Base-by-base conservation (phyloP, 441 rosid species). In the Populus hybrid region DNA sequence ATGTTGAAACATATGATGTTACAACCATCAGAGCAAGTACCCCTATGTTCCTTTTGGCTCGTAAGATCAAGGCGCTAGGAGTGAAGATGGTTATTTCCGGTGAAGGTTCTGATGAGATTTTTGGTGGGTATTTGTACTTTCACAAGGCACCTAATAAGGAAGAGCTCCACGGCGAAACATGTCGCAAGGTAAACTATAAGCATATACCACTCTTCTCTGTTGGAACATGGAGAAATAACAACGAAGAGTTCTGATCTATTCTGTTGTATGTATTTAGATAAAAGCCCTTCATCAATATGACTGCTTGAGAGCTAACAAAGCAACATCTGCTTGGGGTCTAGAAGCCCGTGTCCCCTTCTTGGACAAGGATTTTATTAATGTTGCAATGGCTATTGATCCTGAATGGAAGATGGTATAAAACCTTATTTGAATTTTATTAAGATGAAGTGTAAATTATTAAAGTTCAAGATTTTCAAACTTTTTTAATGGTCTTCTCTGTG, bases 11-110 rank as follows among this genome's bases (percentile, higher is more conserved):
- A 4, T 94, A 92, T 72, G 99, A 94, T 74, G 99, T 93, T 63
- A 94, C 97, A 0, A 87, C 98, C 0, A 87, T 94, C 40, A 89
- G 97, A 82, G 98, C 98, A 23, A 92, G 97, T 80, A 90, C 93
- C 2, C 99, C 97, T 0, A 94, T 94, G 98, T 94, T 94, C 69
- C 90, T 94, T 20, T 88, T 94, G 97, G 74, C 97, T 1, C 82
- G 99, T 10, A 94, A 93, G 89, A 94, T 94, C 42, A 94, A 94
- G 84, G 87, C 98, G 4, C 89, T 93, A 16, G 97, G 98, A 31
- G 97, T 94, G 69, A 93, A 93, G 89, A 93, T 93, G 99, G 97
- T 94, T 81, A 83, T 94, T 66, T 94, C 99, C n/a, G 97, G 95
- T 69, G 99, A 94, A n/a, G n/a, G n/a, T n/a, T n/a, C n/a, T n/a